Conservation (phyloP, 257 asterid genomes). For the Solanum arcanum region DNA sequence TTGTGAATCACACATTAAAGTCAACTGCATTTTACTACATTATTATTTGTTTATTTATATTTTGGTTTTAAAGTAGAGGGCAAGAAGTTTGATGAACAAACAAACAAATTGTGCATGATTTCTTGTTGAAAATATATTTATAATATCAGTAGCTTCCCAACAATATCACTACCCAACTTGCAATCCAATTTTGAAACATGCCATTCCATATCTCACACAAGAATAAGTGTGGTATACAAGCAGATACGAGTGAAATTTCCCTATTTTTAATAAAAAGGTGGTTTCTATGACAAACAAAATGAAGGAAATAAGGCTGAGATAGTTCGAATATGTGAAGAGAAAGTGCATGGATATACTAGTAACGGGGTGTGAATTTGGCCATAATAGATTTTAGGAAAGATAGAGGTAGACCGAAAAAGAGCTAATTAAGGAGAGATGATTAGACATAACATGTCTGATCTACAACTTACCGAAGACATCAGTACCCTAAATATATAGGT, state of each 20-base stretch:
- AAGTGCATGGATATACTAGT: background rate
- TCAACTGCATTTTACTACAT: background rate
- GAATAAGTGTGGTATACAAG: background rate
- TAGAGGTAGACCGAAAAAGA: background rate
- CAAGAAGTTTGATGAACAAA: background rate
- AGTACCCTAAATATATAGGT: too few relatives aligned
- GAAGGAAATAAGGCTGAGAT: background rate
- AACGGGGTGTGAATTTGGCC: background rate
- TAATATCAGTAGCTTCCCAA: background rate
- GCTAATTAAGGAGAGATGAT: too few relatives aligned
- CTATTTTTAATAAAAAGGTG: background rate
- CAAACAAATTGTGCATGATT: background rate
- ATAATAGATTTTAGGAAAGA: background rate
- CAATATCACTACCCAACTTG: background rate
- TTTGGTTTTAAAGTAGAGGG: background rate
- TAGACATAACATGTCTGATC: too few relatives aligned
- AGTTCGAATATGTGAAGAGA: background rate
- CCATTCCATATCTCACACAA: background rate
- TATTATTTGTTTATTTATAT: background rate
- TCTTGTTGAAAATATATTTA: background rate
- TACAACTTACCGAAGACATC: too few relatives aligned
- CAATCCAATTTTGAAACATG: background rate
- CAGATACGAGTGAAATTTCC: background rate
- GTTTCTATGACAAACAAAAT: rapidly evolving
- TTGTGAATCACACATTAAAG: background rate